Percentiles rank a stretch among this genome's conserved stretches.
Evolutionary conservation across 805 yeast species (phyloP).

Genomic region (Dipodascus albidus): DNA sequence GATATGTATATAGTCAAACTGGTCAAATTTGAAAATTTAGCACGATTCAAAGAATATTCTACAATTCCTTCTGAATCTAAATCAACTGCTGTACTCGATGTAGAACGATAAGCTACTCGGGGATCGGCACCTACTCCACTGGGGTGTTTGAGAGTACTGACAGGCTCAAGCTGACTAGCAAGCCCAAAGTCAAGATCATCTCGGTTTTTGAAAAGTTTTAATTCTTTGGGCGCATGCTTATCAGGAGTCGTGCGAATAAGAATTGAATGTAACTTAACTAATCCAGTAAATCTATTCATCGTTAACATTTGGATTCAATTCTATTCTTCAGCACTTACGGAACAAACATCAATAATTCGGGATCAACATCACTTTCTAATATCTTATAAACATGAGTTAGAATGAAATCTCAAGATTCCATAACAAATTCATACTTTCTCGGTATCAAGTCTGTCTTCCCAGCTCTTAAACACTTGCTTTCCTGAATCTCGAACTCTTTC

Average conservation of each 20-base stretch:
- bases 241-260: slow-evolving; percentile 55
- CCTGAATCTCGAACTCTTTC: slow-evolving; percentile 42
- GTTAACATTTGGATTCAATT: background rate
- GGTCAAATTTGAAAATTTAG: slow-evolving; percentile 56
- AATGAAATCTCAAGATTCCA: background rate
- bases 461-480: slow-evolving; percentile 39
- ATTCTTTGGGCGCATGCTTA: slow-evolving; percentile 52
- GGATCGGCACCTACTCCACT: slow-evolving; percentile 32
- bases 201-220: slow-evolving; percentile 65
- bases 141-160: slow-evolving; percentile 52
- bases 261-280: slow-evolving; percentile 63
- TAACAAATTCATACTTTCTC: background rate
- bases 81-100: slow-evolving; percentile 3
- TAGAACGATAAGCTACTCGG: slow-evolving; percentile 14
- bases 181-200: slow-evolving; percentile 63
- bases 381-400: slow-evolving; percentile 21
- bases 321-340: slow-evolving; percentile 30
- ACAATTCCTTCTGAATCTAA: slow-evolving; percentile 44
- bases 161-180: slow-evolving; percentile 37
- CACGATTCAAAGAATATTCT: slow-evolving; percentile 74
- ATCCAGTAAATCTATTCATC: slow-evolving; percentile 47
- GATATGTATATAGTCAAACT: slow-evolving; percentile 59
- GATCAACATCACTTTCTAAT: slow-evolving; percentile 65
- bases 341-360: slow-evolving; percentile 62
- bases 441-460: slow-evolving; percentile 36